phyloP scores from a whole-genome alignment of 2,329 filamentous ascomycete species.

The Pseudogymnoascus sp. region DNA sequence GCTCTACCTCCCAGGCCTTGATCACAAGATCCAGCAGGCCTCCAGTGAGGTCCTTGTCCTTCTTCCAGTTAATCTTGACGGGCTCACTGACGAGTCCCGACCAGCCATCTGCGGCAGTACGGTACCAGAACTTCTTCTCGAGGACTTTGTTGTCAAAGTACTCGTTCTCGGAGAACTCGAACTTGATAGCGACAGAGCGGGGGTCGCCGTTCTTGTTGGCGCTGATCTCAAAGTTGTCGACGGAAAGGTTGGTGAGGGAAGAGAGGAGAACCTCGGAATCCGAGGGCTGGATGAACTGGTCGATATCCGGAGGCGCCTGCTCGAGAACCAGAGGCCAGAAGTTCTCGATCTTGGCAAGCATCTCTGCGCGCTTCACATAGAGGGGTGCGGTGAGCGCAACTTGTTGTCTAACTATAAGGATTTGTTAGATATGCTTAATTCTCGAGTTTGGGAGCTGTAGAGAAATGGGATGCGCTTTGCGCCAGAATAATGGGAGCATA shows the following conservation, averaged over 20 bases:
- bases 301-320: conserved; percentile 75
- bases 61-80: conserved; percentile 81
- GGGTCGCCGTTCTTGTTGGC: conserved; percentile 60
- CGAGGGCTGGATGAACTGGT: conserved; percentile 75
- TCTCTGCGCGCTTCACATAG: conserved; percentile 65
- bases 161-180: conserved; percentile 74
- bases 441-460: neutral
- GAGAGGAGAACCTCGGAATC: conserved; percentile 68
- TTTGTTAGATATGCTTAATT: conserved; percentile 13
- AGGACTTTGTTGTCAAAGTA: conserved; percentile 70
- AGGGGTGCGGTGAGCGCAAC: conserved; percentile 59
- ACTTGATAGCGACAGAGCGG: conserved; percentile 66
- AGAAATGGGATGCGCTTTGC: neutral
- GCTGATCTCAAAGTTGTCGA: conserved; percentile 71
- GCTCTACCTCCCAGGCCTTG: conserved; percentile 58
- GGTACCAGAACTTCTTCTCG: conserved; percentile 89
- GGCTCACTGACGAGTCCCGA: conserved; percentile 79
- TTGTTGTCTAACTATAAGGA: conserved; percentile 59
- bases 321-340: conserved; percentile 97
- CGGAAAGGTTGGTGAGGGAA: conserved; percentile 58
- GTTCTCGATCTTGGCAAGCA: conserved; percentile 66
- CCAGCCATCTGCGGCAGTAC: conserved; percentile 60
- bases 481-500: neutral
- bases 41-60: conserved; percentile 72
- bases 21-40: conserved; percentile 69